Evolutionary conservation across 1,139 yeast genomes (phyloP), one percentile per base, ranked within the genome.

Genomic region (Debaryomycetaceae sp.): DNA sequence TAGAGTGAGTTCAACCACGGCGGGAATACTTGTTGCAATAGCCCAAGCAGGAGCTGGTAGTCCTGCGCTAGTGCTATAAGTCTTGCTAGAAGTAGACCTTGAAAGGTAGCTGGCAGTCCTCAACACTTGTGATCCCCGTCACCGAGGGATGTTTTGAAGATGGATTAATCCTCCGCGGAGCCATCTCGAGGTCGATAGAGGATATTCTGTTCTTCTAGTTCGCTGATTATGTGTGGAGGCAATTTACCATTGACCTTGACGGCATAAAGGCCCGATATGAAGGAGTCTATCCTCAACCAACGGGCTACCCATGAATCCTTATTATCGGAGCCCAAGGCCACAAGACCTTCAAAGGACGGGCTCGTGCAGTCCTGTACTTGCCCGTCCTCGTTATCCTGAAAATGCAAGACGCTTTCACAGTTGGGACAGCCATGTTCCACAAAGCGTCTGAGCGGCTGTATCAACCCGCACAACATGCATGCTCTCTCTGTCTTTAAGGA

Each of bases 171-270:
- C 44, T 77, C 82, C 21, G 82, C 96, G 55, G 87, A 76, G 26
- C 99, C 98, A 51, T 92, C 98, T 53, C 99, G 71, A 21, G 99
- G 97, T 40, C 97, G 72, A 56, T 92, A 92, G 31, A 75, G 74
- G 27, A 82, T 73, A 22, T 83, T 83, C 43, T 77, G 80, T 15
- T 69, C 71, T 27, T 76, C 77, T 47, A 90, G 61, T 31, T 78
- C 80, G 27, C 72, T 73, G 12, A 82, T 73, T 22, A 85, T 74
- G 39, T 86, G 95, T 4, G 82, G 86, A 2, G 97, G 97, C 32
- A 90, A 60, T 44, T 82, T 77, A 22, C 99, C 99, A 43, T 77
- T 81, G 5, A 90, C 90, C 47, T 90, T 83, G 27, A 87, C 93
- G 1, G 98, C 98, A 47, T 90, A 83, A 43, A 90, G 54, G 0